Evolutionary conservation across 2,329 filamentous ascomycete genomes (phyloP), one percentile per base, ranked within the genome.

Genomic region (Helminthosporium solani): DNA sequence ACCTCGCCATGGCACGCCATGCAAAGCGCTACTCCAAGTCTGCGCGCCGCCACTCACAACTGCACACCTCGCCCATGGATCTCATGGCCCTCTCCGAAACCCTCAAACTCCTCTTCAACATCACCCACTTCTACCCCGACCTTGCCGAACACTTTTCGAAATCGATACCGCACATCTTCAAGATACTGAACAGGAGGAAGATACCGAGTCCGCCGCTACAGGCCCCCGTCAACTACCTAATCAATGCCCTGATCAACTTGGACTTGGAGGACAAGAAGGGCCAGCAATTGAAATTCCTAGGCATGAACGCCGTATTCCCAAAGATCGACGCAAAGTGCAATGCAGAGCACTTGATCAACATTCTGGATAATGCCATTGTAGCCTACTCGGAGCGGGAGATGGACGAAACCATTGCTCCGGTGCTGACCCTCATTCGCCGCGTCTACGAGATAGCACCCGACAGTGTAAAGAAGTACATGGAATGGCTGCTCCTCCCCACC

Each of bases 51-150:
- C 46, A 45, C 18, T 56, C 56, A 2, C 62, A 61, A 33, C 59
- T 68, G 38, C 52, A 59, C 18, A 56, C 59, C 4, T 73, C 81
- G 33, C 79, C 81, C 0, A 87, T 91, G 78, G 83, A 87, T 53
- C 83, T 87, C 47, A 83, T 92, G 82, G 90, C 91, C 0, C 77
- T 97, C 30, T 78, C 78, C 7, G 92, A 97, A 68, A 92, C 87
- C 0, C 74, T 94, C 40, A 96, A 95, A 63, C 78, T 97, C 33
- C 73, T 95, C 41, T 97, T 95, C 77, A 96, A 96, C 68, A 77
- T 96, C 42, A 87, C 87, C 1, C 85, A 91, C 58, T 84, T 85
- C 60, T 86, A 85, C 60, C 82, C 84, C 3, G 77, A 84, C 33
- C 77, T 85, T 20, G 71, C 74, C 3, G 67, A 75, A 0, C 71